These are phyloP conservation scores for Fusarium sp. DNA, from an alignment of 2,329 filamentous ascomycete genomes.

Conservation along the genomic window DNA sequence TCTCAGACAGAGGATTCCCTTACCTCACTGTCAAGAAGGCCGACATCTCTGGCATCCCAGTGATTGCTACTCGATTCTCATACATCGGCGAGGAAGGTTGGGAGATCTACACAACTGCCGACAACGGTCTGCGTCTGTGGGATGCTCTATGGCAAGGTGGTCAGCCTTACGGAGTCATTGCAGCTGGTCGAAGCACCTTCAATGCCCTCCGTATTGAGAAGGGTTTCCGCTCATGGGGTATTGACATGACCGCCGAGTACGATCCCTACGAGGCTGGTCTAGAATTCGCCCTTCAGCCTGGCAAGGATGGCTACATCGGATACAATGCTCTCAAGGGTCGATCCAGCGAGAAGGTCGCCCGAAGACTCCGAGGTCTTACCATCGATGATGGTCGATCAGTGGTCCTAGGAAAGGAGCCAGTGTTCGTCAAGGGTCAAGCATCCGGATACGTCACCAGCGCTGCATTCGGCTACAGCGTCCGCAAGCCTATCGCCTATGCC, in stretches of 20 bases:
- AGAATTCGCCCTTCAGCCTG: conserved; percentile 62
- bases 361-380: conserved; percentile 65
- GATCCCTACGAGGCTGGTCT: conserved; percentile 73
- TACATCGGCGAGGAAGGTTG: conserved; percentile 75
- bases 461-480: conserved; percentile 72
- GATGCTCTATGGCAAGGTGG: conserved; percentile 70
- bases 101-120: conserved; percentile 74
- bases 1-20: conserved; percentile 62
- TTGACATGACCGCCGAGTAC: conserved; percentile 73
- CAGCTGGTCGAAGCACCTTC: conserved; percentile 71
- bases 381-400: conserved; percentile 71
- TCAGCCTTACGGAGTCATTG: conserved; percentile 68
- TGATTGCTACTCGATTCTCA: conserved; percentile 69
- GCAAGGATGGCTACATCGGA: conserved; percentile 67
- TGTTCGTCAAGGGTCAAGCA: conserved; percentile 63
- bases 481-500: conserved; percentile 72
- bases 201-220: conserved; percentile 73
- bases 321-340: conserved; percentile 62
- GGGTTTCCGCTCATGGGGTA: conserved; percentile 70
- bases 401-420: conserved; percentile 74
- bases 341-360: conserved; percentile 54
- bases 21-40: conserved; percentile 66
- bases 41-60: conserved; percentile 69
- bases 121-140: conserved; percentile 72
- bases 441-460: conserved; percentile 73